Evolutionary conservation across 768 basidiomycete genomes (phyloP).

Genomic region (Rhizopogon roseolus): DNA sequence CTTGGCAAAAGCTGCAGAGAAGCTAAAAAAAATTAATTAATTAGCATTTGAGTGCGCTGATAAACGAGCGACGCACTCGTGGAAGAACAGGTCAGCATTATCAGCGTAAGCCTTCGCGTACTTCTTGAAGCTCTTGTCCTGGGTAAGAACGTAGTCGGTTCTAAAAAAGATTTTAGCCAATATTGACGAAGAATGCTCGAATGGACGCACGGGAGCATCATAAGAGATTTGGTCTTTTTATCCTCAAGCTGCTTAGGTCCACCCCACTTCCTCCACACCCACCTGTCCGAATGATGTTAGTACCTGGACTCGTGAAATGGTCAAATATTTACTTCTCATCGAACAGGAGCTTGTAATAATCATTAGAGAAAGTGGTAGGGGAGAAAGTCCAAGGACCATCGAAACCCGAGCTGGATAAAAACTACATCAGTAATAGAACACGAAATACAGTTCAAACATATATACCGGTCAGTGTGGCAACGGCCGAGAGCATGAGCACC

Average conservation of each 20-base stretch:
- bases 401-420: conserved; percentile 56
- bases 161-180: conserved; percentile 25
- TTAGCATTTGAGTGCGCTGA: no score
- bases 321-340: conserved; percentile 61
- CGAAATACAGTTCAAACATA: background rate
- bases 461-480: conserved; percentile 76
- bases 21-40: conserved; percentile 43
- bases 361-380: conserved; percentile 82
- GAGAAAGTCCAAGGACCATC: conserved; percentile 96
- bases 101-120: conserved; percentile 84
- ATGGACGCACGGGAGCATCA: conserved; percentile 88
- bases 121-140: conserved; percentile 93
- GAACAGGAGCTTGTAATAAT: conserved; percentile 81
- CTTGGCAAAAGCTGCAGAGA: conserved; percentile 69
- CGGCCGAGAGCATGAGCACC: conserved; percentile 96
- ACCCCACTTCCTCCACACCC: conserved; percentile 94
- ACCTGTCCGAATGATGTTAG: conserved; percentile 29
- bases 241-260: conserved; percentile 94
- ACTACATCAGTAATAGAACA: background rate
- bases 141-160: conserved; percentile 82
- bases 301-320: background rate
- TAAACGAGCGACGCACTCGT: conserved; percentile 61
- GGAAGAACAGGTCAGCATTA: conserved; percentile 84
- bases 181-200: background rate
- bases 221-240: conserved; percentile 80